phyloP scores from a whole-genome alignment of 768 basidiomycete genomes.

The Pilatotrama ljubarskyi region DNA sequence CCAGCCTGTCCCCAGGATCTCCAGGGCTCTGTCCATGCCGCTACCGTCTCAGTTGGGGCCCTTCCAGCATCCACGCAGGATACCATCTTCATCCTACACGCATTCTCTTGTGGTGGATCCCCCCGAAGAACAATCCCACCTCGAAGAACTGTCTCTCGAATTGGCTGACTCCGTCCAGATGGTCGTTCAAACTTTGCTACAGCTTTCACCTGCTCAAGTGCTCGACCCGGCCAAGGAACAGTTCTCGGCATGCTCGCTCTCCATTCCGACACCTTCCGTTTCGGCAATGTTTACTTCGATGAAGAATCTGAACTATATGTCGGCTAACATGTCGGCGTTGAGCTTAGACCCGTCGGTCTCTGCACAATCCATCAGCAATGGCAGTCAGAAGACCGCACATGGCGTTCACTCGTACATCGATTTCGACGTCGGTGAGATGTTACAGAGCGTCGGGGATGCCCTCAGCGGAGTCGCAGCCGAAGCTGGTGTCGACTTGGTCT shows the following conservation, averaged over 20 bases:
- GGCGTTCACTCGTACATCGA: slow-evolving; percentile 38
- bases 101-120: slow-evolving; percentile 25
- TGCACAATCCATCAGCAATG: slow-evolving; percentile 3
- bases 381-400: background rate
- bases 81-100: slow-evolving; percentile 20
- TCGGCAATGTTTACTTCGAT: slow-evolving; percentile 88
- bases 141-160: slow-evolving; percentile 78
- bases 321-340: slow-evolving; percentile 74
- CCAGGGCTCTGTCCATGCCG: slow-evolving; percentile 78
- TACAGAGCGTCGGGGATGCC: slow-evolving; percentile 88
- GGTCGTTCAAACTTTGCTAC: slow-evolving; percentile 88
- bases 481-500: slow-evolving; percentile 83
- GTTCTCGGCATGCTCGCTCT: slow-evolving; percentile 84
- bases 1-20: slow-evolving; percentile 52
- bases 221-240: slow-evolving; percentile 94
- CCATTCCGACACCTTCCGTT: slow-evolving; percentile 85
- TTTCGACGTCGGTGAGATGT: slow-evolving; percentile 89
- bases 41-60: slow-evolving; percentile 76
- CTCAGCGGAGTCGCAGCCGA: slow-evolving; percentile 82
- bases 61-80: slow-evolving; percentile 66
- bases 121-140: slow-evolving; percentile 38
- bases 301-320: slow-evolving; percentile 92
- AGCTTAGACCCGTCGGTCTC: slow-evolving; percentile 25
- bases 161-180: slow-evolving; percentile 90
- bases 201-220: slow-evolving; percentile 86